Conservation (phyloP, 306 rosid genomes). For the Prunus davidiana region DNA sequence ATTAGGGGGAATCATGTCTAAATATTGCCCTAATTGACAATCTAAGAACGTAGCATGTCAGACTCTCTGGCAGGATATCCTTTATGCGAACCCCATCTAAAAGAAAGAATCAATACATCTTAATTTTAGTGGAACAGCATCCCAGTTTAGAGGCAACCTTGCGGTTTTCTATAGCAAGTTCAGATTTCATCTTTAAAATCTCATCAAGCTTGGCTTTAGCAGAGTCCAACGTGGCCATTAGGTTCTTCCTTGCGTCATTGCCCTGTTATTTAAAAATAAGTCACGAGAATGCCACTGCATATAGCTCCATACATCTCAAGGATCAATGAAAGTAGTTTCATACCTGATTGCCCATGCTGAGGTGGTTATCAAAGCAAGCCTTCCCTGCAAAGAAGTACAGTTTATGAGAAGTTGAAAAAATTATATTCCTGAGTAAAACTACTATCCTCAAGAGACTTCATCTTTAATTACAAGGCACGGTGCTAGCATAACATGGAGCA, state of each 20-base stretch:
- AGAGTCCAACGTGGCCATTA: slow-evolving; percentile 48
- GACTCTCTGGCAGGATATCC: background rate
- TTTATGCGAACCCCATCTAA: slow-evolving; percentile 7
- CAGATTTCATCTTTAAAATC: slow-evolving; percentile 48
- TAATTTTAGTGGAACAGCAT: slow-evolving; percentile 10
- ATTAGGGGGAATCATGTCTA: background rate
- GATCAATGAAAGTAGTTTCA: slow-evolving; percentile 21
- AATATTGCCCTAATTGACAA: background rate
- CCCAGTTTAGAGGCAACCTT: slow-evolving; percentile 47
- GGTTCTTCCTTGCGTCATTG: slow-evolving; percentile 41
- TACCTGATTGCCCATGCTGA: slow-evolving; percentile 41
- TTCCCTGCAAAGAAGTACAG: slow-evolving; percentile 37
- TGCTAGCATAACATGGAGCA: background rate
- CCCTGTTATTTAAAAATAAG: slow-evolving; percentile 49
- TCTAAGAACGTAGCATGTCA: background rate
- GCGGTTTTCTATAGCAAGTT: slow-evolving; percentile 45
- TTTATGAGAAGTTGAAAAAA: slow-evolving; percentile 2
- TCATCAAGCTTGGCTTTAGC: slow-evolving; percentile 69
- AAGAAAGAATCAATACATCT: background rate
- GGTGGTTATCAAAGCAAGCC: slow-evolving; percentile 30
- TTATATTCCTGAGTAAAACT: slow-evolving; percentile 13
- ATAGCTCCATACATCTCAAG: slow-evolving; percentile 19
- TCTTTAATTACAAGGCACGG: background rate
- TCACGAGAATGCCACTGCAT: slow-evolving; percentile 23
- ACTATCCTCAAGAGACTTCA: slow-evolving; percentile 2